Conservation (phyloP, 2,329 filamentous ascomycete genomes). For the Pseudocercospora crystallina region DNA sequence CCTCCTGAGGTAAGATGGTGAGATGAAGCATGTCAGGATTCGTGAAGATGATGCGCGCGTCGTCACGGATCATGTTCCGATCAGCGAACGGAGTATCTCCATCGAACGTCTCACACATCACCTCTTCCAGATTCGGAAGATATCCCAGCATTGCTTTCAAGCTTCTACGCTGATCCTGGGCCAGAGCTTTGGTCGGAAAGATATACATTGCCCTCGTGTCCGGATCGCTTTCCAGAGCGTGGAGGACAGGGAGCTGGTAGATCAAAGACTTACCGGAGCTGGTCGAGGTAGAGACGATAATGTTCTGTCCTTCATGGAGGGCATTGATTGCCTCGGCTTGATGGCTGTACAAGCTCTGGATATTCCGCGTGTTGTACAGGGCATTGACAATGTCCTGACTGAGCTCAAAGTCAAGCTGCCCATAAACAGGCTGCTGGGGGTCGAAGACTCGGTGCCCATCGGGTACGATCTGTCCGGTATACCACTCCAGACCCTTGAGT, state of each 20-base stretch:
- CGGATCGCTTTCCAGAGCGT: conserved; percentile 76
- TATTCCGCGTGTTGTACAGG: conserved; percentile 85
- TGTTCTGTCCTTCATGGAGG: conserved; percentile 75
- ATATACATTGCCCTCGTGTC: conserved; percentile 91
- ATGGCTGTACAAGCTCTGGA: conserved; percentile 83
- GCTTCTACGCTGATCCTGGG: conserved; percentile 89
- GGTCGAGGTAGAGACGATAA: conserved; percentile 92
- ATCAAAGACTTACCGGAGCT: conserved; percentile 98
- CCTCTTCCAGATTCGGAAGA: conserved; percentile 72
- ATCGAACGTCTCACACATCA: conserved; percentile 89
- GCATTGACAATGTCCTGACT: conserved; percentile 95
- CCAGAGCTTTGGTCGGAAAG: conserved; percentile 94
- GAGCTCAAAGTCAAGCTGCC: conserved; percentile 79
- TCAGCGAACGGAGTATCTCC: conserved; percentile 85
- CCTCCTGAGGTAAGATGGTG: conserved; percentile 88
- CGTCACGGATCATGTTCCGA: conserved; percentile 77
- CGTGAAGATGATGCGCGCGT: conserved; percentile 91
- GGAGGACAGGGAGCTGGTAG: conserved; percentile 89
- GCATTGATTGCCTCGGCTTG: conserved; percentile 93
- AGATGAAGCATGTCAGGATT: conserved; percentile 98
- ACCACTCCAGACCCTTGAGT: conserved; percentile 80
- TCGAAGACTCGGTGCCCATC: conserved; percentile 91
- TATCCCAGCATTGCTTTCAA: conserved; percentile 80
- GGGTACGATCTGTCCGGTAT: conserved; percentile 87
- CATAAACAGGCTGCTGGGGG: conserved; percentile 75